A percentile compares a stretch with the other conserved stretches of the same genome.
These are phyloP conservation scores for Bryopsis sp. DNA, from an alignment of 139 green algal species.

Conservation along the genomic window DNA sequence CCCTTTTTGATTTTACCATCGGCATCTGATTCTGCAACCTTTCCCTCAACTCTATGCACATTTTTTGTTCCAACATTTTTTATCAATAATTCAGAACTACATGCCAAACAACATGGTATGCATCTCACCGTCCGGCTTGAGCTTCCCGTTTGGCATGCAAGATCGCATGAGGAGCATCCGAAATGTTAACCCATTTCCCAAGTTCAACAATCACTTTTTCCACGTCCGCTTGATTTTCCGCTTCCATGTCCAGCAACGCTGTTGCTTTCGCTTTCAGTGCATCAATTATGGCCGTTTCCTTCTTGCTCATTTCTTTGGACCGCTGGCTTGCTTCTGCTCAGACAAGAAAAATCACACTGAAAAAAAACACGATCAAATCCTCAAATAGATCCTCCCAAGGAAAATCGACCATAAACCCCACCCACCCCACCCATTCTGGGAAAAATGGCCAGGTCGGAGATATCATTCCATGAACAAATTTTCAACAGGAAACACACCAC, in stretches of 20 bases:
- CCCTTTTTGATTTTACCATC: no score
- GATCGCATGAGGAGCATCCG: constrained; percentile 34
- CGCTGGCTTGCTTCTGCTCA: no score
- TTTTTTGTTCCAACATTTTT: no score
- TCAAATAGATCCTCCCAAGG: background rate
- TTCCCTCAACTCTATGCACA: no score
- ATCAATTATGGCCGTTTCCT: constrained; percentile 52
- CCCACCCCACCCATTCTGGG: background rate
- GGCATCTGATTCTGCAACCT: no score
- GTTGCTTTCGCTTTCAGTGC: constrained; percentile 42
- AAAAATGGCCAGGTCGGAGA: no score
- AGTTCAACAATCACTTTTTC: constrained; percentile 30
- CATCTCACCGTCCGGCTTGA: constrained; percentile 25
- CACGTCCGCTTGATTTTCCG: constrained; percentile 12
- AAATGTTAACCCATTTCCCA: constrained; percentile 54
- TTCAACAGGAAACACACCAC: background rate
- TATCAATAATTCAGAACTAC: no score
- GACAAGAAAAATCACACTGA: no score
- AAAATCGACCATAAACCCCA: no score
- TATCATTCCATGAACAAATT: no score
- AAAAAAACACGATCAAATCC: no score
- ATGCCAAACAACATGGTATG: background rate
- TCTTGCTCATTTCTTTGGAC: constrained; percentile 45
- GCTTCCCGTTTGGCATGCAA: constrained; percentile 54
- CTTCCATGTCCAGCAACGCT: constrained; percentile 40